Evolutionary conservation across 2,329 filamentous ascomycete genomes (phyloP), one percentile per base, ranked within the genome.

Genomic region (Nakataea oryzae): DNA sequence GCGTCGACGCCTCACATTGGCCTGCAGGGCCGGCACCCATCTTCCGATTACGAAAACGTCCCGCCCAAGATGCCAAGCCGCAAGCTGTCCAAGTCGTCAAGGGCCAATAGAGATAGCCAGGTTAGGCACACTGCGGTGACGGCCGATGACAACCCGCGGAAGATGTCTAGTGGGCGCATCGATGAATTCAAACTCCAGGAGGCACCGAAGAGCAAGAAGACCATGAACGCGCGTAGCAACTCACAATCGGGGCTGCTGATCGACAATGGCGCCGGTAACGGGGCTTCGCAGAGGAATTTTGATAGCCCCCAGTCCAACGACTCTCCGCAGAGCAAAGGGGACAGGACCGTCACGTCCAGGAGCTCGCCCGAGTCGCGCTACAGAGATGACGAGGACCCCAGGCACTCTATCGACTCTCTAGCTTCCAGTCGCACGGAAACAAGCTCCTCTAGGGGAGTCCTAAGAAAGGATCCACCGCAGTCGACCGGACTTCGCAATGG

Each of bases 1-100:
- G 72, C 77, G 63, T 83, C 86, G 2, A 92, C 90, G 21, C 91
- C 92, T n/a, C 92, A 96, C 70, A 96, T 96, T 68, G 89, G 91
- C 27, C 96, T 92, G 71, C 91, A 96, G 74, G 85, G 85, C 2
- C 84, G 89, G 57, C 81, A 85, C 64, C 75, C 81, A 5, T 86
- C 86, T 0, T 84, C 86, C 3, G 84, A 87, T 13, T 75, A 85
- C 28, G 79, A 84, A 32, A 82, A 81, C 28, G 54, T 59, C 50
- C 76, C 80, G 1, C 78, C 82, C 58, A 75, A 78, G 28, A 86
- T 79, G 69, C 74, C 77, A 63, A 74, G 71, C 65, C 81, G 74
- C 68, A 82, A 76, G 72, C 74, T 75, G 56, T 83, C 75, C 61
- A 83, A 79, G 68, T 76, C 75, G 28, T 74, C 73, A 12, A 72